Evolutionary conservation across 495 filamentous ascomycete genomes (phyloP), one percentile per base, ranked within the genome.

Genomic region (Polyplosphaeria fusca): DNA sequence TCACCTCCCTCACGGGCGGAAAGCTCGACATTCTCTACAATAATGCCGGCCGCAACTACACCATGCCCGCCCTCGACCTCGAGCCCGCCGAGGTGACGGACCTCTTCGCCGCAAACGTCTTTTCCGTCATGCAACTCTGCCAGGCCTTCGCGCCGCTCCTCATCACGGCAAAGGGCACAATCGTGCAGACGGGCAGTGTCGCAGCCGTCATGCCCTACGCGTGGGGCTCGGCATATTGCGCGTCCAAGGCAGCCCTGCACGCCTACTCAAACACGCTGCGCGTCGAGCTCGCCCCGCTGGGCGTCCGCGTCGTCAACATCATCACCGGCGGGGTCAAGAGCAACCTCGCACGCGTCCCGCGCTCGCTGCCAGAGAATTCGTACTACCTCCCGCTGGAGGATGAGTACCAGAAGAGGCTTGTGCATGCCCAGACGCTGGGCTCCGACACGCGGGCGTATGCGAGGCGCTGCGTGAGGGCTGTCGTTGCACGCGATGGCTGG

Each of bases 201-300:
- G 79, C 82, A 14, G 82, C 69, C 12, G 68, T 80, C 22, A 79
- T 85, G 58, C 68, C 67, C 4, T 73, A 71, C 38, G 66, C 60
- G 2, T 69, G 65, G 39, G 64, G 62, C 26, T 25, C 77, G 0
- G 73, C 79, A 19, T 86, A 88, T 68, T 82, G 80, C 64, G 80
- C 82, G 14, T 78, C 77, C 30, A 87, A 86, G 70, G 82, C 82
- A 1, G 85, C 85, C 5, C 58, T 86, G 45, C 81, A 84, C 54
- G 73, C 76, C 2, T 84, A 82, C 55, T 79, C 73, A 59, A 76
- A 86, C 32, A 81, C 82, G 1, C 65, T 88, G 37, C 74, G 82
- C 12, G 72, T 86, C 9, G 84, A 79, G 53, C 58, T 81, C 19
- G 70, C 61, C 32, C 78, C 75, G 5, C 70, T 81, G 9, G 74